Conservation (phyloP, 768 basidiomycete species). For the Roridomyces roridus region DNA sequence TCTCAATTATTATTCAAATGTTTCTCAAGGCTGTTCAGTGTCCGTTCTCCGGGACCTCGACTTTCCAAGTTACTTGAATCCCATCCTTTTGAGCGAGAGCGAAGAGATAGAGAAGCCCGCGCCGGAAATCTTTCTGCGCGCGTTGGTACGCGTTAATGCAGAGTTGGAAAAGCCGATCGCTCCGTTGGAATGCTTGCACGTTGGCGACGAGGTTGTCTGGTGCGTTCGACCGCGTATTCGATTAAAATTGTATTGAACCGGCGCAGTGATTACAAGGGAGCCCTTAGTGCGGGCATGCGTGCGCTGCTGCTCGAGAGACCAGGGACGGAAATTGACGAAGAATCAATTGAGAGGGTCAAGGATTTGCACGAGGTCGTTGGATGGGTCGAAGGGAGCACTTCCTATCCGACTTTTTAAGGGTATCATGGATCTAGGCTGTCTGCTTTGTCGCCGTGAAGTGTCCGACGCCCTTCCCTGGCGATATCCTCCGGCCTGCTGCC, state of each 20-base stretch:
- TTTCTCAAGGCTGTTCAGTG: slow-evolving; percentile 37
- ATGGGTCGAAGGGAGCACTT: slow-evolving; percentile 25
- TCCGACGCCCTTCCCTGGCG: slow-evolving; percentile 55
- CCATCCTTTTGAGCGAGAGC: slow-evolving; percentile 74
- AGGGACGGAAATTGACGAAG: slow-evolving; percentile 45
- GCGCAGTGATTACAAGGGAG: slow-evolving; percentile 71
- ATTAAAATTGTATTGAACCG: neutral
- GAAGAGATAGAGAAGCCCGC: slow-evolving; percentile 75
- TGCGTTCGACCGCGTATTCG: slow-evolving; percentile 35
- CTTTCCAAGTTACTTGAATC: slow-evolving; percentile 52
- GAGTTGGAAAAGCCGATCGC: slow-evolving; percentile 30
- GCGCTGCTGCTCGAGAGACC: slow-evolving; percentile 63
- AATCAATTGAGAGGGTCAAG: slow-evolving; percentile 49
- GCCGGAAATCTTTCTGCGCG: slow-evolving; percentile 58
- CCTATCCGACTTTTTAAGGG: slow-evolving; percentile 2
- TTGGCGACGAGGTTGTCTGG: slow-evolving; percentile 79
- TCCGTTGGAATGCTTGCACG: slow-evolving; percentile 61
- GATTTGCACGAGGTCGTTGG: slow-evolving; percentile 32
- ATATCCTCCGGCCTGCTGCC: slow-evolving; percentile 78
- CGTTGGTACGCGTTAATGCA: slow-evolving; percentile 27
- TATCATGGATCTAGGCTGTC: slow-evolving; percentile 21
- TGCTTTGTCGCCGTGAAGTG: slow-evolving; percentile 34
- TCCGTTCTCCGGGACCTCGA: slow-evolving; percentile 65
- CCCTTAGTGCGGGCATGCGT: slow-evolving; percentile 57
- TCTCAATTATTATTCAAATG: slow-evolving; percentile 10